phyloP scores from a whole-genome alignment of 768 basidiomycete species.

The Tulasnella sp. region DNA sequence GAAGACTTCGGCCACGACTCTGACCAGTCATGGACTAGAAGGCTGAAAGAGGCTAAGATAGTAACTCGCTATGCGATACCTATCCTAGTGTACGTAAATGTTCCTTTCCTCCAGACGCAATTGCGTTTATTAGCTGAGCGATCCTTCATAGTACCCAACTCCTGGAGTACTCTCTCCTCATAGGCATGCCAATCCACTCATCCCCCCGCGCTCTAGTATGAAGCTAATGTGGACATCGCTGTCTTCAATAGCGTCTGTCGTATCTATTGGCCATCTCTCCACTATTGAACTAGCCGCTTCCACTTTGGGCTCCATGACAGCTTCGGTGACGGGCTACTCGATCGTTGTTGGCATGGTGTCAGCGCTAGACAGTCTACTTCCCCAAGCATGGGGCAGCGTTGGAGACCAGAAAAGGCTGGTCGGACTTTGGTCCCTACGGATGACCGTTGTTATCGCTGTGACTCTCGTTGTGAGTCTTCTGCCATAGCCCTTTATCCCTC shows the following conservation, averaged over 20 bases:
- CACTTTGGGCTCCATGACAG: slow-evolving; percentile 62
- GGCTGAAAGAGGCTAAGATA: slow-evolving; percentile 44
- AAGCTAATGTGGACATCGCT: slow-evolving; percentile 23
- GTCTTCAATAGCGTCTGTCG: slow-evolving; percentile 72
- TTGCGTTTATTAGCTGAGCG: background rate
- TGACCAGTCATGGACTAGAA: too few relatives aligned
- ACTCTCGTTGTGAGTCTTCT: slow-evolving; percentile 44
- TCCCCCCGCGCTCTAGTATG: too few relatives aligned
- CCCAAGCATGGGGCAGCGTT: slow-evolving; percentile 86
- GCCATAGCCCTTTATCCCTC: too few relatives aligned
- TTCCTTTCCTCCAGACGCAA: background rate
- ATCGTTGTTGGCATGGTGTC: slow-evolving; percentile 74
- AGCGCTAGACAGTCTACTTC: slow-evolving; percentile 85
- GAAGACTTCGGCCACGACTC: background rate
- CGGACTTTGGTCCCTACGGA: slow-evolving; percentile 83
- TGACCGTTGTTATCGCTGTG: slow-evolving; percentile 56
- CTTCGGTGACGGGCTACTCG: slow-evolving; percentile 56
- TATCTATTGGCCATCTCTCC: slow-evolving; percentile 84
- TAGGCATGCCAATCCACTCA: too few relatives aligned
- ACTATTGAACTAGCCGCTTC: slow-evolving; percentile 82
- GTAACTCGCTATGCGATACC: slow-evolving; percentile 56
- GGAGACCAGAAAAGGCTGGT: slow-evolving; percentile 62
- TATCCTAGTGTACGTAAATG: slow-evolving; percentile 46
- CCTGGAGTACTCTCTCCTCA: slow-evolving; percentile 46
- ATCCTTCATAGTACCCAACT: slow-evolving; percentile 69